A percentile compares a stretch with the other conserved stretches of the same genome.
These are phyloP conservation scores for Boletellus deceptivus DNA, from an alignment of 1,284 basidiomycete genomes.

Conservation along the genomic window DNA sequence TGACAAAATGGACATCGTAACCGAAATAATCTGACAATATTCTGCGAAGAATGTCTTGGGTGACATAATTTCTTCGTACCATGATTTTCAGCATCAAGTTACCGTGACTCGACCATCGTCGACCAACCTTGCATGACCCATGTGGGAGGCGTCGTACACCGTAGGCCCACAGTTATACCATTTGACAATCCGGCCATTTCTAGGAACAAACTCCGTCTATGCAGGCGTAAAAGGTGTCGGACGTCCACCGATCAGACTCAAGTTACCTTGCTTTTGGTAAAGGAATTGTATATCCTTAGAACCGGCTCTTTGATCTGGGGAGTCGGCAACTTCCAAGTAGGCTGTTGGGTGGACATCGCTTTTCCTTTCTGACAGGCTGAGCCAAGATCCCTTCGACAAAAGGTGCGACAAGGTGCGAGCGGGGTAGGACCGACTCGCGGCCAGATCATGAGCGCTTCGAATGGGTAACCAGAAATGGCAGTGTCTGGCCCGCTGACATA, in stretches of 20 bases:
- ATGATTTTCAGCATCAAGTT: constrained; percentile 13
- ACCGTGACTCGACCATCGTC: constrained; percentile 7
- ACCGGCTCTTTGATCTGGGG: constrained; percentile 54
- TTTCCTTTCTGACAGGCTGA: constrained; percentile 5
- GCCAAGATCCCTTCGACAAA: constrained; percentile 4
- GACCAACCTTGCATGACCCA: constrained; percentile 94
- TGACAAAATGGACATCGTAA: constrained; percentile 97
- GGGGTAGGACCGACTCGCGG: constrained; percentile 20
- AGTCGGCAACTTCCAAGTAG: constrained; percentile 55
- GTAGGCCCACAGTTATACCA: constrained; percentile 99
- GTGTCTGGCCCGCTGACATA: constrained; percentile 23
- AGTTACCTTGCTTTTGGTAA: constrained; percentile 89
- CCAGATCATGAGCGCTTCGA: constrained; percentile 18
- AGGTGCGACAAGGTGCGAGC: constrained; percentile 8
- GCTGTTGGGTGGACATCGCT: constrained; percentile 45
- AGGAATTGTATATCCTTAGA: constrained; percentile 90
- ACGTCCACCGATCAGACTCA: constrained; percentile 25
- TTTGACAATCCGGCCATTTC: constrained; percentile 82
- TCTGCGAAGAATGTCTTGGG: constrained; percentile 92
- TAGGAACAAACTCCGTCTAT: constrained; percentile 76
- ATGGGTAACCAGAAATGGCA: constrained; percentile 4
- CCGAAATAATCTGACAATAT: constrained; percentile 96
- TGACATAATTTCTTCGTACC: constrained; percentile 86
- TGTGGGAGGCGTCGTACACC: constrained; percentile 97
- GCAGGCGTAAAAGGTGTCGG: constrained; percentile 1